These are phyloP conservation scores for Aspergillus sclerotialis DNA, from an alignment of 2,329 filamentous ascomycete genomes.

Conservation along the genomic window DNA sequence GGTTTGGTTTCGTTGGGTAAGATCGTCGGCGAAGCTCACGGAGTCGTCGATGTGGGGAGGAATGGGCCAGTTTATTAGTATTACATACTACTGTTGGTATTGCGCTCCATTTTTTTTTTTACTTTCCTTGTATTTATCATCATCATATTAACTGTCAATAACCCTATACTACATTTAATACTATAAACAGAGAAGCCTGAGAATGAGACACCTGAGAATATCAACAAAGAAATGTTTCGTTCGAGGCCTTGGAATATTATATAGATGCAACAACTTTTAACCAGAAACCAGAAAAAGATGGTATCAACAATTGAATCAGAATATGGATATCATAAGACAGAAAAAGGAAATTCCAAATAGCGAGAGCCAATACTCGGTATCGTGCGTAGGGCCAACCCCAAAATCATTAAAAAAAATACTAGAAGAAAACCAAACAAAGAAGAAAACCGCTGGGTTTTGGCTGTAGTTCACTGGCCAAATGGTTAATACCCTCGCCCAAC, in stretches of 20 bases:
- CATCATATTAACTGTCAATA: not conserved
- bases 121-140: not conserved
- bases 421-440: constrained; percentile 14
- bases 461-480: too few species aligned
- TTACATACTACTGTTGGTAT: too few species aligned
- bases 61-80: too few species aligned
- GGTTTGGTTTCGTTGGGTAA: not conserved
- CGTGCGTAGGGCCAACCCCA: constrained; percentile 13
- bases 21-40: constrained; percentile 2
- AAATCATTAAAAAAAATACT: constrained; percentile 10
- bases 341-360: constrained; percentile 3
- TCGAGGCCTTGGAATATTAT: too few species aligned
- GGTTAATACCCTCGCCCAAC: constrained; percentile 10
- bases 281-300: constrained; percentile 5
- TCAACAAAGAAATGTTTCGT: too few species aligned
- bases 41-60: constrained; percentile 3
- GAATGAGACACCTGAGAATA: too few species aligned
- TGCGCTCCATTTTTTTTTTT: too few species aligned
- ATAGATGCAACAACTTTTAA: too few species aligned
- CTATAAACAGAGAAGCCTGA: too few species aligned
- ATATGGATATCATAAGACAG: constrained; percentile 14
- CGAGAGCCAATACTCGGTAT: constrained; percentile 14
- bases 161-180: too few species aligned
- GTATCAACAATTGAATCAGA: constrained; percentile 13
- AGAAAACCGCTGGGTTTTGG: too few species aligned